Conservation (phyloP, 2,329 filamentous ascomycete genomes). For the Talaromyces albobiverticillius region DNA sequence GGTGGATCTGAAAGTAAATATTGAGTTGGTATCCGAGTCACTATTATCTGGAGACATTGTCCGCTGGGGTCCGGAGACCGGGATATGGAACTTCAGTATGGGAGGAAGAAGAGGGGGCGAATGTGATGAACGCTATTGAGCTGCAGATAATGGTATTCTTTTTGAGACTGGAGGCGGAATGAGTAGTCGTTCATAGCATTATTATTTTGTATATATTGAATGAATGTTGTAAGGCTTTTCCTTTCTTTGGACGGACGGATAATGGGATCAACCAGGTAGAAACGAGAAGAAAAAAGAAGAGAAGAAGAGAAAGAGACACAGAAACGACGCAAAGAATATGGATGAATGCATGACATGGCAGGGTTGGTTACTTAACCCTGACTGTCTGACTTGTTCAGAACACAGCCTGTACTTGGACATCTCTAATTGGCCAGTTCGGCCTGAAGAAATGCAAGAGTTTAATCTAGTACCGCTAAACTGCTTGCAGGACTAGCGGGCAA, state of each 20-base stretch:
- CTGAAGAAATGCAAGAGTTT: slow-evolving; percentile 5
- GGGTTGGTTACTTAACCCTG: not conserved
- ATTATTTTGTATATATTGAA: too few species aligned
- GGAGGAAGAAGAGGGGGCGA: too few species aligned
- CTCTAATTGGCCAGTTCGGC: not conserved
- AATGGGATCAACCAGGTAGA: too few species aligned
- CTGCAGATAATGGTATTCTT: too few species aligned
- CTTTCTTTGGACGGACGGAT: too few species aligned
- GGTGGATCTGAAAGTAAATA: slow-evolving; percentile 7
- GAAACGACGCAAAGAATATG: not conserved
- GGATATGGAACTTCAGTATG: too few species aligned
- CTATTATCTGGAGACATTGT: slow-evolving; percentile 2
- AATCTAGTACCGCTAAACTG: not conserved
- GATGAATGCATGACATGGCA: not conserved
- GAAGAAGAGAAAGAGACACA: not conserved
- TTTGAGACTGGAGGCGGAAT: too few species aligned
- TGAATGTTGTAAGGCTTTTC: too few species aligned
- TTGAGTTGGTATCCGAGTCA: slow-evolving; percentile 10
- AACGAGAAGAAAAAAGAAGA: not conserved
- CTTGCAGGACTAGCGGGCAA: not conserved
- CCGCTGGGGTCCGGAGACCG: not conserved
- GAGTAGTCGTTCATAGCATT: too few species aligned
- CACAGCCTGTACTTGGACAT: too few species aligned
- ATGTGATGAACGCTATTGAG: too few species aligned
- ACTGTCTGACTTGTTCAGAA: too few species aligned